Evolutionary conservation across 805 yeast genomes (phyloP).

Genomic region (Barnettozyma sucrosica): DNA sequence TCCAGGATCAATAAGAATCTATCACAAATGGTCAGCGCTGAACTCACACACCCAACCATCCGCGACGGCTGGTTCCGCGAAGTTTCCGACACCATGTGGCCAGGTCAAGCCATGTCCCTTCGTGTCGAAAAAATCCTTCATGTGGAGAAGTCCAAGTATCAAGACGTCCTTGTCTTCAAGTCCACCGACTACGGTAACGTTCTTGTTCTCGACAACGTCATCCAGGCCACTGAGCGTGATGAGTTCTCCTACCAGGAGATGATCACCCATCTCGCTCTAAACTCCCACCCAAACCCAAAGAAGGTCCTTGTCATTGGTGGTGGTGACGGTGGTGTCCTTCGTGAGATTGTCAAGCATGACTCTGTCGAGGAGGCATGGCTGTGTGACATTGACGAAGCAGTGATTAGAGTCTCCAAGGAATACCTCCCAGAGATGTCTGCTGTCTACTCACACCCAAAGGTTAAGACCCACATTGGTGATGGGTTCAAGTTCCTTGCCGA

Average conservation of each 20-base stretch:
- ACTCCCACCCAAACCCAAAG: slow-evolving; percentile 92
- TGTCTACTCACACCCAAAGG: slow-evolving; percentile 83
- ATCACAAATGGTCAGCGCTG: slow-evolving; percentile 22
- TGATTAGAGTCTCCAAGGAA: slow-evolving; percentile 77
- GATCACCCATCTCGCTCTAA: slow-evolving; percentile 91
- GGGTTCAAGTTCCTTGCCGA: slow-evolving; percentile 94
- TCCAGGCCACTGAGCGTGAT: slow-evolving; percentile 95
- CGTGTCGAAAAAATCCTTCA: slow-evolving; percentile 82
- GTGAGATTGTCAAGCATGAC: slow-evolving; percentile 89
- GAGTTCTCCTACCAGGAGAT: slow-evolving; percentile 98
- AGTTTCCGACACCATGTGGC: slow-evolving; percentile 94
- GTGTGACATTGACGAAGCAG: slow-evolving; percentile 94
- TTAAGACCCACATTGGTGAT: slow-evolving; percentile 86
- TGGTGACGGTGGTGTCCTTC: slow-evolving; percentile 97
- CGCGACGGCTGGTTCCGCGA: slow-evolving; percentile 96
- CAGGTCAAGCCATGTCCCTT: slow-evolving; percentile 95
- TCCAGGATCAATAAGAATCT: not conserved
- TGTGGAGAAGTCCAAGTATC: slow-evolving; percentile 82
- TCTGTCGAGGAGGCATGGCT: slow-evolving; percentile 82
- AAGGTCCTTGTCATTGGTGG: slow-evolving; percentile 95
- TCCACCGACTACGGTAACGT: slow-evolving; percentile 94
- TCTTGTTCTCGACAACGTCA: slow-evolving; percentile 87
- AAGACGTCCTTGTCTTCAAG: slow-evolving; percentile 90
- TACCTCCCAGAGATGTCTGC: slow-evolving; percentile 84
- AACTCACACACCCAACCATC: slow-evolving; percentile 38